A percentile compares a stretch with the other conserved stretches of the same genome.
Evolutionary conservation across 1,284 basidiomycete genomes (phyloP).

Genomic region (Trichosporon sp.): DNA sequence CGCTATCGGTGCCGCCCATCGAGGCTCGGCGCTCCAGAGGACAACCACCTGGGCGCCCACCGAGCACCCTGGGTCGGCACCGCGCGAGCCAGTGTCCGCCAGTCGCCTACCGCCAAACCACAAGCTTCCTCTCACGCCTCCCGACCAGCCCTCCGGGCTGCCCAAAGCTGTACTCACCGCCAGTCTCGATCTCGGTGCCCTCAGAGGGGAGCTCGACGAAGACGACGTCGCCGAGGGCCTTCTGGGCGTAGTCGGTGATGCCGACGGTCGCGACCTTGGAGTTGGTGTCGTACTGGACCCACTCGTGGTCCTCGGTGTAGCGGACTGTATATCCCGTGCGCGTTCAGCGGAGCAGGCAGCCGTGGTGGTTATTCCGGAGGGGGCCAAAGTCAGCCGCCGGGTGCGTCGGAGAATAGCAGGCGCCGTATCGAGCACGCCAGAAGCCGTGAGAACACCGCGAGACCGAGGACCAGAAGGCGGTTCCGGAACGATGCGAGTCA

Average conservation of each 20-base stretch:
- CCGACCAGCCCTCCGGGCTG: not conserved
- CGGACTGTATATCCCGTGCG: slow-evolving; percentile 55
- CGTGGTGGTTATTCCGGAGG: not conserved
- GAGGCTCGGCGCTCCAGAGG: too few relatives aligned
- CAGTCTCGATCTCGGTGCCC: slow-evolving; percentile 67
- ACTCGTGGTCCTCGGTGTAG: slow-evolving; percentile 89
- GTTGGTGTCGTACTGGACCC: slow-evolving; percentile 71
- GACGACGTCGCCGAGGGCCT: slow-evolving; percentile 90
- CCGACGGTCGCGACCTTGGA: slow-evolving; percentile 77
- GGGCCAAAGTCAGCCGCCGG: not conserved
- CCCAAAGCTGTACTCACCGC: slow-evolving; percentile 58
- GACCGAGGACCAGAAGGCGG: not conserved
- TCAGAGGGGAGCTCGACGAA: slow-evolving; percentile 84
- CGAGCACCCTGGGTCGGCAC: not conserved
- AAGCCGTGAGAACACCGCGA: not conserved
- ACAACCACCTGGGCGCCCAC: too few relatives aligned
- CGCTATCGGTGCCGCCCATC: too few relatives aligned
- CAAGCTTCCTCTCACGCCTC: not conserved
- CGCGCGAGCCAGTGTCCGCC: too few relatives aligned
- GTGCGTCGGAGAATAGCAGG: not conserved
- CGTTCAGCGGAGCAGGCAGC: not conserved
- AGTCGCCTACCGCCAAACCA: not conserved
- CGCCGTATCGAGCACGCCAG: not conserved
- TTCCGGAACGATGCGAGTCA: not conserved
- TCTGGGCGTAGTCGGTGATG: slow-evolving; percentile 92